Evolutionary conservation across 2,329 filamentous ascomycete species (phyloP).

Genomic region (Claviceps sp.): DNA sequence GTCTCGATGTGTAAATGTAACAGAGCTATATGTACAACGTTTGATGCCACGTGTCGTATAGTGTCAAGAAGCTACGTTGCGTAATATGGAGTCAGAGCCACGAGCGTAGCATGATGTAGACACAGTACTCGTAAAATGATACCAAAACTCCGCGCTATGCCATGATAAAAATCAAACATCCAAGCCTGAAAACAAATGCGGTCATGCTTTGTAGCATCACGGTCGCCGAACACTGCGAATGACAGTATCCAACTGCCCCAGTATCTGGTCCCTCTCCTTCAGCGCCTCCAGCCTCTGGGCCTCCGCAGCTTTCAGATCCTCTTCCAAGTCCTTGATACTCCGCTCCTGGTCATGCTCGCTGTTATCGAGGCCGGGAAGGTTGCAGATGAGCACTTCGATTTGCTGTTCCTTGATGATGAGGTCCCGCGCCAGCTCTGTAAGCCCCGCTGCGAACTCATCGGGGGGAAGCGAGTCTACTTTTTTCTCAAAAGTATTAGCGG

Average conservation of each 20-base stretch:
- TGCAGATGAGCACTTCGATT: slow-evolving; percentile 64
- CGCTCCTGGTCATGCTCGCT: slow-evolving; percentile 65
- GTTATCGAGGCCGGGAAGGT: slow-evolving; percentile 62
- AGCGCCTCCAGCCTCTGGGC: slow-evolving; percentile 48
- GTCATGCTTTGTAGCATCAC: slow-evolving; percentile 19
- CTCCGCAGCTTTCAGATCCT: slow-evolving; percentile 50
- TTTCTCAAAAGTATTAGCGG: background rate
- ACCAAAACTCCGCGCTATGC: slow-evolving; percentile 18
- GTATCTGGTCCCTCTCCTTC: slow-evolving; percentile 47
- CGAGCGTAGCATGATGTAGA: no score
- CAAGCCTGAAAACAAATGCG: background rate
- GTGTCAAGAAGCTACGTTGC: no score
- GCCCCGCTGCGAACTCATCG: slow-evolving; percentile 52
- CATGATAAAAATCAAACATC: background rate
- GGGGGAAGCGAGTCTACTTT: slow-evolving; percentile 47
- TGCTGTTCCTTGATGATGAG: slow-evolving; percentile 71
- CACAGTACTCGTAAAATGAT: background rate
- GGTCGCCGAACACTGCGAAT: slow-evolving; percentile 47
- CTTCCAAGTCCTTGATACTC: slow-evolving; percentile 50
- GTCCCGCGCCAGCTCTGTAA: slow-evolving; percentile 62
- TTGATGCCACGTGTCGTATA: no score
- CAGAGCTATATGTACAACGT: no score
- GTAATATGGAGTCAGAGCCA: no score
- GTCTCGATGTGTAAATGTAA: no score
- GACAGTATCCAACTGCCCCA: slow-evolving; percentile 46